Evolutionary conservation across 2,329 filamentous ascomycete species (phyloP).

Genomic region (Ustulina deusta): DNA sequence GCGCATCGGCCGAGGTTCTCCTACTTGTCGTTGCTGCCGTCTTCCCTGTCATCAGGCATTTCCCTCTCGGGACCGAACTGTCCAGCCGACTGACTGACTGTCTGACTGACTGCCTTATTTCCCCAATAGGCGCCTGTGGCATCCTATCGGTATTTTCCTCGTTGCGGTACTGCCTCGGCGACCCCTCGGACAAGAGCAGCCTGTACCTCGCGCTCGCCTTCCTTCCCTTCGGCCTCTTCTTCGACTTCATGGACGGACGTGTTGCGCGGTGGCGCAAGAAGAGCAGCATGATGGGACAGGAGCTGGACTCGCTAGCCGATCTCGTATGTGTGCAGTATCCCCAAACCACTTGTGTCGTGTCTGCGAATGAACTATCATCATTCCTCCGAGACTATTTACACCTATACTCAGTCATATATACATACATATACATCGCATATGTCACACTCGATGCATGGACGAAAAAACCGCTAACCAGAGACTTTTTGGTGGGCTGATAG

Average conservation of each 20-base stretch:
- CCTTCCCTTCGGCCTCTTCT: constrained; percentile 94
- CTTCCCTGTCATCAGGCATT: background rate
- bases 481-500: constrained; percentile 58
- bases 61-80: background rate
- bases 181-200: constrained; percentile 72
- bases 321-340: constrained; percentile 70
- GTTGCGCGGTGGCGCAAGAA: constrained; percentile 97
- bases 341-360: background rate
- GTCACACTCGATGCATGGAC: background rate
- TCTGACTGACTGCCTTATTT: constrained; percentile 4
- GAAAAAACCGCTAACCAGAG: constrained; percentile 14
- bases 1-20: background rate
- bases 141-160: constrained; percentile 97
- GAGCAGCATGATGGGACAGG: constrained; percentile 97
- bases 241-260: constrained; percentile 97
- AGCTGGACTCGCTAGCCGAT: constrained; percentile 95
- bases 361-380: no score
- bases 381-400: background rate
- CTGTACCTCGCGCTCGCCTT: constrained; percentile 87
- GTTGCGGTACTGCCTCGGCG: constrained; percentile 88
- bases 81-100: background rate
- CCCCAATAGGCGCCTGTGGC: constrained; percentile 76
- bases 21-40: background rate
- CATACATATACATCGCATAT: no score
- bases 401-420: background rate